Evolutionary conservation across 352 stramenopile species (phyloP).

Genomic region (Globisporangium lucens): DNA sequence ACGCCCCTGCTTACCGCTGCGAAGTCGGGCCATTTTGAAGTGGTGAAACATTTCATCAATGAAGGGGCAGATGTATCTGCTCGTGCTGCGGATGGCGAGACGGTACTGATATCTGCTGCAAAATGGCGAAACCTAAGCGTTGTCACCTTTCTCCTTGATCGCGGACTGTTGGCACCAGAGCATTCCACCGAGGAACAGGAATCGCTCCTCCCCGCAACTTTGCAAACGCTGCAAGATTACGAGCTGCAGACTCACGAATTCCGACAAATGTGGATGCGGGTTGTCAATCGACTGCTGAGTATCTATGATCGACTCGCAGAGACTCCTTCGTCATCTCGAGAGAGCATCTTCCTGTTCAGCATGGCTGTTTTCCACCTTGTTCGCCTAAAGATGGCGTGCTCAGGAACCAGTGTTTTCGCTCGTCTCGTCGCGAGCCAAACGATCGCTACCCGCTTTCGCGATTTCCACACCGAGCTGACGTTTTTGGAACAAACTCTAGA

Average conservation of each 20-base stretch:
- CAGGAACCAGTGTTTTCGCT: neutral
- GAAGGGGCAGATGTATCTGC: neutral
- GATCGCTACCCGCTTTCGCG: neutral
- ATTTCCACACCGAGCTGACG: neutral
- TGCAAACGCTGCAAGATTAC: neutral
- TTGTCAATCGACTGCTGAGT: neutral
- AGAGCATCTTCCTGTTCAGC: neutral
- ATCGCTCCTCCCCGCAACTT: neutral
- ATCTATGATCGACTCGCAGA: neutral
- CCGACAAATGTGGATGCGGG: neutral
- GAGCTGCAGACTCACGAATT: neutral
- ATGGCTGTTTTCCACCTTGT: neutral
- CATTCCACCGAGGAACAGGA: neutral
- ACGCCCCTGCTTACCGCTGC: neutral
- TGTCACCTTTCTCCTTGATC: neutral
- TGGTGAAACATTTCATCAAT: neutral
- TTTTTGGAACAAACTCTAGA: neutral
- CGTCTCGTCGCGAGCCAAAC: neutral
- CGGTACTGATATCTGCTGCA: neutral
- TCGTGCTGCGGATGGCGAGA: neutral
- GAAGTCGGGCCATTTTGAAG: neutral
- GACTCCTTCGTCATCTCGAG: neutral
- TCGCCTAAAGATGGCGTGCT: neutral
- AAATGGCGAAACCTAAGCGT: neutral
- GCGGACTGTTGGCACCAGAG: neutral